Base-by-base conservation (phyloP, 306 rosid species). In the Lathyrus sativus region DNA sequence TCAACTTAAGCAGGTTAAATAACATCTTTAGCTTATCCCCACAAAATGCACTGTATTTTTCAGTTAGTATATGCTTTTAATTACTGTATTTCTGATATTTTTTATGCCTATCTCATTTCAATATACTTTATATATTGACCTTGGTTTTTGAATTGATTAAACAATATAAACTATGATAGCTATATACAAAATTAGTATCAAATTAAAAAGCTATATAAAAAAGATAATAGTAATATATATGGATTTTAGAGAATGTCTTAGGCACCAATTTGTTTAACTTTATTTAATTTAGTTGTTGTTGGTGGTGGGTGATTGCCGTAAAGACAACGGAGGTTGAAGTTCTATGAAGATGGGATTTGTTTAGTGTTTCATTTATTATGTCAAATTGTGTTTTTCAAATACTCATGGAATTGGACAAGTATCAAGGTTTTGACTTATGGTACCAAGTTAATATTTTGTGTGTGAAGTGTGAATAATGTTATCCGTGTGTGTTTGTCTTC, bases 401-500 rank as follows among this genome's bases (percentile, higher is more conserved):
- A 18, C 35, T 49, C 49, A 18, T 48, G 83, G 82, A 70, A 73
- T 35, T 35, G 54, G 87, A 62, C 92, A 79, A 83, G 74, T 70
- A 84, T 85, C 90, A 81, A 84, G 83, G 87, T 72, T 89, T 92
- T 87, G 96, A 89, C 95, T 87, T 78, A 70, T 74, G 81, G 86
- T 80, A 68, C 81, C 37, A 29, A 62, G 89, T 70, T 77, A 74
- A 60, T 42, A 42, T 1, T 50, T 64, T 74, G 80, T 72, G 85
- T 67, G 61, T 55, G 38, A 62, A 64, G n/a, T n/a, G 38, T 76
- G 38, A 62, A 64, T 71, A 49, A 68, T 68, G 69, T 70, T 76
- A 44, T 73, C 42, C 61, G 51, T 57, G 67, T 69, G 79, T 76
- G 62, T 67, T 75, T 77, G 77, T 77, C 82, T 69, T 64, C 77